Evolutionary conservation across 331 rosid species (phyloP).

Genomic region (Spiraea crenata): DNA sequence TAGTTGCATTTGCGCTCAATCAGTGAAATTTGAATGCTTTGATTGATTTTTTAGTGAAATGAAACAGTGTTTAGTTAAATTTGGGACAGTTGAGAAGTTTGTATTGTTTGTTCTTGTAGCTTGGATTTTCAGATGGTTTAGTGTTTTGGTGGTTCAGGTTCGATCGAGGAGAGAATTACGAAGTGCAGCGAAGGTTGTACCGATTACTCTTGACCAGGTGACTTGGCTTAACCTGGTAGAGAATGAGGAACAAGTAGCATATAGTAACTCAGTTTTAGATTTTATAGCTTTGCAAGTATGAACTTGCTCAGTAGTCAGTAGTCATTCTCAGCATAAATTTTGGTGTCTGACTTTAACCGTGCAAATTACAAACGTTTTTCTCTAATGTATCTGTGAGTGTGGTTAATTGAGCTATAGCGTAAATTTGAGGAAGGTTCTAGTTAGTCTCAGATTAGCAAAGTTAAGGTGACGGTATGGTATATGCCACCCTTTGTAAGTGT

Average conservation of each 20-base stretch:
- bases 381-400: too few species aligned
- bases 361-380: neutral
- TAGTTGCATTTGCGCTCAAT: neutral
- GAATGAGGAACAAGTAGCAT: neutral
- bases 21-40: neutral
- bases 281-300: neutral
- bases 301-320: neutral
- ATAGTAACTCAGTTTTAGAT: neutral
- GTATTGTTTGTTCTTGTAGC: neutral
- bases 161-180: slow-evolving; percentile 67
- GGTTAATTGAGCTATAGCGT: neutral
- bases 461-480: neutral
- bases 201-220: slow-evolving; percentile 90
- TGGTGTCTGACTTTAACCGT: neutral
- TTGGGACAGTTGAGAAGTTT: neutral
- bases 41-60: neutral
- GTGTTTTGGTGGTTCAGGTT: slow-evolving; percentile 46
- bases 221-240: neutral
- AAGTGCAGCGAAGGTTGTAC: slow-evolving; percentile 72
- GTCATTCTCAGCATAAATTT: neutral
- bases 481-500: neutral
- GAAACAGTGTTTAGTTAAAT: neutral
- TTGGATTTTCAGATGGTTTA: neutral
- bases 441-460: neutral
- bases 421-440: slow-evolving; percentile 1